Conservation (phyloP, 2,329 filamentous ascomycete genomes). For the Aphanoascus verrucosus region DNA sequence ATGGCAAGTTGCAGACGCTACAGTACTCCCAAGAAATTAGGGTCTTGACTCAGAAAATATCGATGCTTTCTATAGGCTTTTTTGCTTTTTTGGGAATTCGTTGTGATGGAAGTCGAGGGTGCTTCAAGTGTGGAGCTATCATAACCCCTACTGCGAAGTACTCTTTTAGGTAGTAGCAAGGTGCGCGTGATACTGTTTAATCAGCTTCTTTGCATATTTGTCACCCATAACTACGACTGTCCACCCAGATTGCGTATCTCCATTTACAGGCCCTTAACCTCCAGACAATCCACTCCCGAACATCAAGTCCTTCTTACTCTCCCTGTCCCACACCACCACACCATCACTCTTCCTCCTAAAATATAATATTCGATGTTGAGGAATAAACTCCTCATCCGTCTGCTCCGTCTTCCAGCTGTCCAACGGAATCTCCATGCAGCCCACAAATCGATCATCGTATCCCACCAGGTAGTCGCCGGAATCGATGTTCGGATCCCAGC, state of each 20-base stretch:
- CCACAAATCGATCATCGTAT: slow-evolving; percentile 45
- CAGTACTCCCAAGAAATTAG: no score
- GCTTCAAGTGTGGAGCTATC: no score
- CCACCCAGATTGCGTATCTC: background rate
- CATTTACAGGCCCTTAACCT: background rate
- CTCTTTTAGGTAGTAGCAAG: no score
- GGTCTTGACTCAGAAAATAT: no score
- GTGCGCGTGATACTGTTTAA: no score
- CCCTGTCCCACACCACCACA: slow-evolving; percentile 43
- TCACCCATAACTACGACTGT: background rate
- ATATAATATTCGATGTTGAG: slow-evolving; percentile 44
- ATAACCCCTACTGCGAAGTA: no score
- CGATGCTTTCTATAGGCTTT: no score
- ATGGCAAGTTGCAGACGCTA: no score
- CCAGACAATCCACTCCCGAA: slow-evolving; percentile 35
- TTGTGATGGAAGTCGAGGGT: no score
- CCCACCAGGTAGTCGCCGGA: slow-evolving; percentile 41
- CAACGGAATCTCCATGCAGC: slow-evolving; percentile 39
- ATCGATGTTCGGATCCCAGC: slow-evolving; percentile 40
- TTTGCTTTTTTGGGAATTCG: no score
- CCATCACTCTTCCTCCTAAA: slow-evolving; percentile 35
- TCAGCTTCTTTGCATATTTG: no score
- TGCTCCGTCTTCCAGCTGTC: slow-evolving; percentile 44
- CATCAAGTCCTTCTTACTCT: slow-evolving; percentile 37
- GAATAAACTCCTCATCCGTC: slow-evolving; percentile 48